Base-by-base conservation (phyloP, 2,329 filamentous ascomycete genomes). In the Colletotrichum navitas region DNA sequence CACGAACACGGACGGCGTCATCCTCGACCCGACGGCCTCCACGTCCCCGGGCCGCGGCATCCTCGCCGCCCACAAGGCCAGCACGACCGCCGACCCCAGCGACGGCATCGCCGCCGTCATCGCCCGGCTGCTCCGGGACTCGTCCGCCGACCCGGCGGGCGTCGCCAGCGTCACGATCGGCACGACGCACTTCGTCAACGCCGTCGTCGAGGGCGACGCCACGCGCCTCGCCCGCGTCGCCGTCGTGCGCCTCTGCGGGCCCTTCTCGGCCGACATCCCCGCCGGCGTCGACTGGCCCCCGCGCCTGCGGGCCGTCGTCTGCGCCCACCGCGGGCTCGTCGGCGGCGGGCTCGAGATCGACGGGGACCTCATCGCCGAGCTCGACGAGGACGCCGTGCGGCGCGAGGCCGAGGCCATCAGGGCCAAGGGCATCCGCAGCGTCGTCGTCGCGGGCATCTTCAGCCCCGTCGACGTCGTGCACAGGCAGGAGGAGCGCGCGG, bases 121-220 rank as follows among this genome's bases (percentile, higher is more conserved):
- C 69, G 78, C 76, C 5, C 76, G 78, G 45, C 84, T 87, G 81
- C 82, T 87, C 71, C 56, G 77, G 14, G 72, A 77, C 3, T 77
- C 80, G 16, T 62, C 68, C 5, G 76, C 84, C 34, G 68, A 75
- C 41, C 80, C 82, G 0, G 74, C 77, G 0, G 76, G 82, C 11
- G 79, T 88, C 14, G 82, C 84, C n/a, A 85, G 83, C 73, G 82
- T 88, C 18, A 86, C 85, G 1, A 86, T 88, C 72, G 86, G 86
- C 60, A 87, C 85, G 1, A 89, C 87, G 0, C 87, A 89, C 72
- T 89, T 90, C 73, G 83, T 89, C 75, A 90, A 89, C 71, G 87
- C 87, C 7, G 85, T 89, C 5, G 81, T 89, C 1, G 86, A 89
- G 76, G 80, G 83, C 56, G 87, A 89, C 73, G 80, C 79, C 12